A percentile compares a stretch with the other conserved stretches of the same genome.
Conservation (phyloP, 257 asterid genomes). For the Linaria vulgaris region DNA sequence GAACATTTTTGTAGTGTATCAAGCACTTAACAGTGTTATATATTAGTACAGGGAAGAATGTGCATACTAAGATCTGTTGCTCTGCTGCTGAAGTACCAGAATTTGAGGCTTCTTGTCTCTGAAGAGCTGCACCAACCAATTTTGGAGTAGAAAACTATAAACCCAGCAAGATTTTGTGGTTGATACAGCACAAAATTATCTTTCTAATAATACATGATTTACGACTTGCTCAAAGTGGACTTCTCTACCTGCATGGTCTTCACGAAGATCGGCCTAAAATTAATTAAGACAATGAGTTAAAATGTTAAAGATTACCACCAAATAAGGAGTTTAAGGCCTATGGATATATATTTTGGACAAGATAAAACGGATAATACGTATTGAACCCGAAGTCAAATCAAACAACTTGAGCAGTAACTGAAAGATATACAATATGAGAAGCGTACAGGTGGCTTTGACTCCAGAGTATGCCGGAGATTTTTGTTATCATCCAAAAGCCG, state of each 20-base stretch:
- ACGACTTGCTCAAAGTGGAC: slow-evolving; percentile 9
- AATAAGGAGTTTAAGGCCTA: slow-evolving; percentile 19
- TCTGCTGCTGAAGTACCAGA: slow-evolving; percentile 78
- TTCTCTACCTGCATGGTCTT: slow-evolving; percentile 57
- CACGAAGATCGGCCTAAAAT: slow-evolving; percentile 58
- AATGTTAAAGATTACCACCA: slow-evolving; percentile 25
- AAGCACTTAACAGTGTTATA: slow-evolving; percentile 14
- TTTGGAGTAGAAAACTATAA: slow-evolving; percentile 19
- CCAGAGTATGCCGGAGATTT: slow-evolving; percentile 62
- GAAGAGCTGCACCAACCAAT: slow-evolving; percentile 54
- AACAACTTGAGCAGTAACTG: slow-evolving; percentile 22
- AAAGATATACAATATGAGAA: slow-evolving; percentile 23
- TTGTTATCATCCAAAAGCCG: slow-evolving; percentile 79
- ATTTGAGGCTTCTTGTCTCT: slow-evolving; percentile 59
- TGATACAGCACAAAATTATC: not conserved
- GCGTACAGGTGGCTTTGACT: slow-evolving; percentile 66
- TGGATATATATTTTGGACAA: slow-evolving; percentile 16
- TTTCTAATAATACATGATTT: slow-evolving; percentile 15
- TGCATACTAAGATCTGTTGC: slow-evolving; percentile 89
- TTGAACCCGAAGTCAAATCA: slow-evolving; percentile 25
- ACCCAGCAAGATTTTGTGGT: slow-evolving; percentile 12
- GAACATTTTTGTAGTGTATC: not conserved
- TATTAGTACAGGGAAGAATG: slow-evolving; percentile 18
- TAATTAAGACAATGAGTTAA: slow-evolving; percentile 30
- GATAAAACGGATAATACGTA: slow-evolving; percentile 12